Evolutionary conservation across 2,329 filamentous ascomycete species (phyloP).

Genomic region (Neopestalotiopsis rosae): DNA sequence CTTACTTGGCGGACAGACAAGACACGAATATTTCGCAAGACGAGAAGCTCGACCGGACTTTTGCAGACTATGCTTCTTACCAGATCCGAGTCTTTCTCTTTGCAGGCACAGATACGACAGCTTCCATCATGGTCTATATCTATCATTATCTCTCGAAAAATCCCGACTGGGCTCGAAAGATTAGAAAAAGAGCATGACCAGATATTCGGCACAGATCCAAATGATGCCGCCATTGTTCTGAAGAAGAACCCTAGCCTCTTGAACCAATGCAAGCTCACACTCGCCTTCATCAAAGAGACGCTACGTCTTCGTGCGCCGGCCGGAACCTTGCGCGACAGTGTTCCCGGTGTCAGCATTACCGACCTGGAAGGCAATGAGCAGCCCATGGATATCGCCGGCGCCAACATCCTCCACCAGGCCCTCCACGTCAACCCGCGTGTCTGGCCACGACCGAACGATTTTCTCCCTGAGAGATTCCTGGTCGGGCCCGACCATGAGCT

Average conservation of each 20-base stretch:
- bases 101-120: not conserved
- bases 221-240: not conserved
- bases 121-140: not conserved
- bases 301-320: constrained; percentile 20
- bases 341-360: constrained; percentile 8
- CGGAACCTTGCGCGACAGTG: constrained; percentile 11
- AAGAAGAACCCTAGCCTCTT: not conserved
- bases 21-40: not conserved
- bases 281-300: constrained; percentile 20
- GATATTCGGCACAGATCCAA: not conserved
- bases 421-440: constrained; percentile 20
- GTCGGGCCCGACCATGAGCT: constrained; percentile 13
- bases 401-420: constrained; percentile 16
- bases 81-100: constrained; percentile 21
- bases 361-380: constrained; percentile 17
- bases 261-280: not conserved
- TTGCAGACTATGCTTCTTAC: constrained; percentile 15
- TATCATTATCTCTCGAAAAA: not conserved
- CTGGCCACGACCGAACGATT: constrained; percentile 18
- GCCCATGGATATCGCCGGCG: not conserved
- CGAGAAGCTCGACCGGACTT: constrained; percentile 17
- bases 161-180: not conserved
- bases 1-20: constrained; percentile 16
- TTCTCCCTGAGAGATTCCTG: constrained; percentile 23
- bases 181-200: not conserved